Evolutionary conservation across 345 rosid genomes (phyloP).

Genomic region (Kandelia obovata): DNA sequence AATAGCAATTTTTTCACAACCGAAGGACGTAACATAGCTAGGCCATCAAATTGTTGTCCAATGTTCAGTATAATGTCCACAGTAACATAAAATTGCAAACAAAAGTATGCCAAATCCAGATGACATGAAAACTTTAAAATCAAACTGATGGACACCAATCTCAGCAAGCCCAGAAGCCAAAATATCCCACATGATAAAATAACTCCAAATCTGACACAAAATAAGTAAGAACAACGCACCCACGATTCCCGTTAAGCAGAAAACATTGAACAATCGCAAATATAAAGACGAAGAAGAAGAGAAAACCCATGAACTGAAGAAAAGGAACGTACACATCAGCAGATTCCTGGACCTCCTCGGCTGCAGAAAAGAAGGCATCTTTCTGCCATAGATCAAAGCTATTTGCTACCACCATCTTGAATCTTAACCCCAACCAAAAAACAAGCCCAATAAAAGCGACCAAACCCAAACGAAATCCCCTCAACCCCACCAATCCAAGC

Average conservation of each 20-base stretch:
- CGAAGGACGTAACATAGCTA: background rate
- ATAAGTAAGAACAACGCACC: background rate
- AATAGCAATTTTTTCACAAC: background rate
- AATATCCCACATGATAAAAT: background rate
- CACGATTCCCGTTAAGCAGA: too few relatives aligned
- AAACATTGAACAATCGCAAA: background rate
- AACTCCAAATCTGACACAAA: background rate
- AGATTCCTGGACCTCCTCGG: slow-evolving; percentile 94
- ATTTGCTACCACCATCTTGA: slow-evolving; percentile 78
- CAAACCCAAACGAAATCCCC: slow-evolving; percentile 3
- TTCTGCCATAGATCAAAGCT: slow-evolving; percentile 85
- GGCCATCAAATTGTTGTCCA: background rate
- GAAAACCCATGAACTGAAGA: background rate
- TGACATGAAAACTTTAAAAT: background rate
- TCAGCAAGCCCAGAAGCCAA: background rate
- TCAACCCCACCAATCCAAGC: background rate
- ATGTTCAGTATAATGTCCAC: too few relatives aligned
- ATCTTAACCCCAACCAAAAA: background rate
- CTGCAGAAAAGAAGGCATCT: slow-evolving; percentile 80
- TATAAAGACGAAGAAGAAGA: background rate
- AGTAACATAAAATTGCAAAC: background rate
- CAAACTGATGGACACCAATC: background rate
- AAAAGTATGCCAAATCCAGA: background rate
- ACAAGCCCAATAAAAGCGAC: background rate
- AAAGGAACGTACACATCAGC: slow-evolving; percentile 59